Evolutionary conservation across 306 rosid genomes (phyloP).

Genomic region (Prinsepia uniflora): DNA sequence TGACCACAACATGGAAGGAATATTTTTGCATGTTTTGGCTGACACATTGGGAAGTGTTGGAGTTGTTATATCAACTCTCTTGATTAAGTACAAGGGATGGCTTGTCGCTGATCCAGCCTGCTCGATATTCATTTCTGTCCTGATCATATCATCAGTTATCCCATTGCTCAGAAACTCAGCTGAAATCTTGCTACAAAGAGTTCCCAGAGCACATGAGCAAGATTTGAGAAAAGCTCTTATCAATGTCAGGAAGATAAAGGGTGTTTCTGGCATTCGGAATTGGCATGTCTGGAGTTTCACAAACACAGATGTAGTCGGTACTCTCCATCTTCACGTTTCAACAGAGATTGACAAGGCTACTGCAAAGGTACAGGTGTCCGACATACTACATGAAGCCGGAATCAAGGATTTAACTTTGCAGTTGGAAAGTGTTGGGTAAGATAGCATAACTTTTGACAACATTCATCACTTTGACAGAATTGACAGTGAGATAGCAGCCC

Average conservation of each 20-base stretch:
- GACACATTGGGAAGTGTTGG: slow-evolving; percentile 98
- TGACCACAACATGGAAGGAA: slow-evolving; percentile 99
- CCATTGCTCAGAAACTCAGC: slow-evolving; percentile 89
- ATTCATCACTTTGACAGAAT: slow-evolving; percentile 18
- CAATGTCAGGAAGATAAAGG: slow-evolving; percentile 50
- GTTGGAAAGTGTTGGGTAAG: slow-evolving; percentile 48
- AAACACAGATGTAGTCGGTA: slow-evolving; percentile 74
- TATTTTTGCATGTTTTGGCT: slow-evolving; percentile 90
- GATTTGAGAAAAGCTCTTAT: slow-evolving; percentile 56
- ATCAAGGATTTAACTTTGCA: slow-evolving; percentile 87
- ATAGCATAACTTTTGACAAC: not conserved
- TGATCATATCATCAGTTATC: slow-evolving; percentile 79
- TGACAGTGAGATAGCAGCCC: slow-evolving; percentile 5
- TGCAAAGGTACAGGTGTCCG: slow-evolving; percentile 52
- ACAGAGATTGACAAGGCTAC: slow-evolving; percentile 59
- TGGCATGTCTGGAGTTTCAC: slow-evolving; percentile 83
- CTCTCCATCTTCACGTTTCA: slow-evolving; percentile 68
- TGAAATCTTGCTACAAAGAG: slow-evolving; percentile 81
- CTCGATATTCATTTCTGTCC: slow-evolving; percentile 84
- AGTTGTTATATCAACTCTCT: slow-evolving; percentile 82
- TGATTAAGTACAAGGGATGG: slow-evolving; percentile 96
- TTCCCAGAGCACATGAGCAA: slow-evolving; percentile 61
- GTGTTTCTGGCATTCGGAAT: slow-evolving; percentile 62
- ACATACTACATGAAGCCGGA: slow-evolving; percentile 58
- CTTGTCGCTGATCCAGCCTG: slow-evolving; percentile 90